Base-by-base conservation (phyloP, 2,329 filamentous ascomycete species). In the Alternaria triticimaculans region DNA sequence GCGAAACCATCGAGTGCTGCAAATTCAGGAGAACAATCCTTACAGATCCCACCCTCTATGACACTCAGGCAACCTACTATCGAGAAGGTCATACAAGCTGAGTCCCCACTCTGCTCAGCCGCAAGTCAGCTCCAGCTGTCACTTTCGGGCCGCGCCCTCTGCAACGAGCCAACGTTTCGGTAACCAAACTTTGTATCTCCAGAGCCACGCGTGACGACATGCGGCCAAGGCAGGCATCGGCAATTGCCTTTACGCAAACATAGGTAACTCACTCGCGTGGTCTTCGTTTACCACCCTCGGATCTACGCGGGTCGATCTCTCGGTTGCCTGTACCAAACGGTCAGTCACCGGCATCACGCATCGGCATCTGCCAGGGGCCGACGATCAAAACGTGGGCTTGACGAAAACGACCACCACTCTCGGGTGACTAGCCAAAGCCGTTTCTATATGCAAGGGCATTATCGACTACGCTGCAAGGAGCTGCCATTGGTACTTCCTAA, bases 271-370 rank as follows among this genome's bases (percentile, higher is more conserved):
- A 43, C 33, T 49, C 48, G 30, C 30, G 18, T 49, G 48, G 43
- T 56, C 26, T 48, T 49, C 33, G 28, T 50, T 48, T 12, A 58
- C 18, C 33, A 55, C n/a, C 12, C 15, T 43, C 44, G 50, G 60
- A 48, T 30, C 46, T n/a, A 14, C 26, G 23, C 25, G 43, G 43
- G 43, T 23, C 50, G 55, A 63, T 60, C 49, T 30, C 44, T 49
- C 20, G n/a, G 49, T 33, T 55, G 45, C 10, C 11, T 41, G 49
- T 62, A 54, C 10, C 45, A 63, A 45, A 51, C 60, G 56, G 60
- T 49, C 50, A 55, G 26, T 28, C 45, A 51, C 45, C 56, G 56
- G 60, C 60, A 55, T 28, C 25, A 33, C 44, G 33, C 60, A 43
- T 60, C 44, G 28, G 26, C 49, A 48, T 53, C 14, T 57, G 23